Evolutionary conservation across 2,329 filamentous ascomycete genomes (phyloP).

Genomic region (Macrophomina phaseolina): DNA sequence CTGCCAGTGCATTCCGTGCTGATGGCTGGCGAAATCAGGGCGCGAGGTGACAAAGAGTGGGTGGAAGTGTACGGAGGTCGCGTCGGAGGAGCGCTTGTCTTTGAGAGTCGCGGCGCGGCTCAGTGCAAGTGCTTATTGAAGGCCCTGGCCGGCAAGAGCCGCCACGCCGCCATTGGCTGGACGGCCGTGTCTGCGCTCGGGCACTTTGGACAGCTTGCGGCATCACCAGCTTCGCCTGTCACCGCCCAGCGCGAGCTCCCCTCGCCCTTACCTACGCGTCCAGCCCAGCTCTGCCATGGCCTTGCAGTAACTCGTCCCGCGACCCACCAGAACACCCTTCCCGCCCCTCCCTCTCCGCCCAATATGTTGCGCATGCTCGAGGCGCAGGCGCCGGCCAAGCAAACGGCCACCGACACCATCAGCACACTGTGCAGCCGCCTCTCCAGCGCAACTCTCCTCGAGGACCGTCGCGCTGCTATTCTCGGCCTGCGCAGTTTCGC

Average conservation of each 20-base stretch:
- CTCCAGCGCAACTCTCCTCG: constrained; percentile 85
- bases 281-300: constrained; percentile 9
- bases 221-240: constrained; percentile 16
- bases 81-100: constrained; percentile 19
- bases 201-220: constrained; percentile 25
- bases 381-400: constrained; percentile 84
- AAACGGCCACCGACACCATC: constrained; percentile 95
- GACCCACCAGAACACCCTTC: background rate
- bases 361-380: constrained; percentile 58
- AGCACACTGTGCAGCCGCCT: constrained; percentile 85
- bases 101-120: background rate
- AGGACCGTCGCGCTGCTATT: constrained; percentile 92
- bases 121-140: background rate
- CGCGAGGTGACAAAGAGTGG: constrained; percentile 3
- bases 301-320: constrained; percentile 1
- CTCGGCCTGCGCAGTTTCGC: constrained; percentile 93
- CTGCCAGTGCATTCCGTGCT: constrained; percentile 22
- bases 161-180: no score
- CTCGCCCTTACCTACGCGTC: constrained; percentile 4
- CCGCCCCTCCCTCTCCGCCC: background rate
- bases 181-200: background rate
- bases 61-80: constrained; percentile 11
- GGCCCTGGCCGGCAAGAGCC: background rate
- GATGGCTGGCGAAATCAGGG: background rate
- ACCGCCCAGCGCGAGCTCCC: constrained; percentile 3